phyloP scores from a whole-genome alignment of 2,329 filamentous ascomycete genomes.

The Cytospora mali region DNA sequence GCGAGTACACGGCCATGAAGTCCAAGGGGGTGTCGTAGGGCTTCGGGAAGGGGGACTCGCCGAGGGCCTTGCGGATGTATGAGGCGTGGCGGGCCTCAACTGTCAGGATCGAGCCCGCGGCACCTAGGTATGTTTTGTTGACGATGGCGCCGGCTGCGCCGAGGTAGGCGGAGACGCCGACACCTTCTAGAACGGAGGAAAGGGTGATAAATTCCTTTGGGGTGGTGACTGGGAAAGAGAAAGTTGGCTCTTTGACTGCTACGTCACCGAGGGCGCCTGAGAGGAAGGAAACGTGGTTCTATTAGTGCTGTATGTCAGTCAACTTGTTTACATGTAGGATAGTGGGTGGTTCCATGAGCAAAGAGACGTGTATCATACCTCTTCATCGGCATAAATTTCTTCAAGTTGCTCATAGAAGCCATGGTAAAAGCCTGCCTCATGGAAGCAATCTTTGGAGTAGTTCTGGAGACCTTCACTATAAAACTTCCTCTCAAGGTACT shows the following conservation, averaged over 20 bases:
- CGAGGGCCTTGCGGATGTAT: conserved; percentile 56
- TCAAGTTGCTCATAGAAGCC: conserved; percentile 61
- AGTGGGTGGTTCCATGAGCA: not conserved
- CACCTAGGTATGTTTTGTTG: conserved; percentile 59
- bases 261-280: conserved; percentile 50
- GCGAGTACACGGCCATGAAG: conserved; percentile 63
- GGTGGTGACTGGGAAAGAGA: conserved; percentile 55
- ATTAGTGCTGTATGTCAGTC: not conserved
- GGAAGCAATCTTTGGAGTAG: conserved; percentile 44
- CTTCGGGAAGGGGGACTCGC: conserved; percentile 57
- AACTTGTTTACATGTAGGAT: not conserved
- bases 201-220: conserved; percentile 54
- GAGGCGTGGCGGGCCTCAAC: conserved; percentile 67
- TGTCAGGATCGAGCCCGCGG: conserved; percentile 64
- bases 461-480: conserved; percentile 62
- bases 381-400: conserved; percentile 59
- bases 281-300: conserved; percentile 60
- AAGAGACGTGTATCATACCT: not conserved
- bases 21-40: conserved; percentile 62
- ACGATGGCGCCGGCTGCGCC: conserved; percentile 62
- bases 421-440: conserved; percentile 26
- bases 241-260: conserved; percentile 57
- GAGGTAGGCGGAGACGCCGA: conserved; percentile 63
- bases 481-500: conserved; percentile 64
- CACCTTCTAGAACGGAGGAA: conserved; percentile 57